Evolutionary conservation across 352 stramenopile species (phyloP), one percentile per base, ranked within the genome.

Genomic region (Phytopythium montanum): DNA sequence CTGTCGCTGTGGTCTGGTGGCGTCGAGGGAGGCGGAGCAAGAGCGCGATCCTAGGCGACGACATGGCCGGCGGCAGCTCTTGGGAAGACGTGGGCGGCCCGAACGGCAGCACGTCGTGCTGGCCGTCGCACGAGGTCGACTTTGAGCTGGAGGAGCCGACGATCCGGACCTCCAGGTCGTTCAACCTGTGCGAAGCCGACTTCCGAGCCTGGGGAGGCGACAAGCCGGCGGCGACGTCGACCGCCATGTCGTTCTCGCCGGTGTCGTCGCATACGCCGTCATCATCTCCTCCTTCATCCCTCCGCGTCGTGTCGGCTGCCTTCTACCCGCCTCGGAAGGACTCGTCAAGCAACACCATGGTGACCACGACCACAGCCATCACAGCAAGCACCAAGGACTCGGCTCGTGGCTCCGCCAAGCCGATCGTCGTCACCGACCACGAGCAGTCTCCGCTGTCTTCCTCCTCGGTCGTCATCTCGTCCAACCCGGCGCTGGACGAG

Each of bases 91-190:
- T 21, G 23, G 4, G 23, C 25, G 45, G n/a, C 9, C 44, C 19
- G 26, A 26, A 50, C 23, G 5, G 12, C 23, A 6, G 23, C 45
- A 31, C 4, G 4, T 31, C 25, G 45, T n/a, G 45, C 45, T 26
- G 45, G 12, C 45, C 21, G 23, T 25, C 62, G 38, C 61, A 70
- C 25, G 59, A 68, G 23, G 53, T 73, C 21, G 62, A 73, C 54
- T 73, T 73, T 38, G 63, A 62, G 26, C 66, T 73, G 12, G 62
- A 70, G 31, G 39, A 33, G 7, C 56, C 61, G 19, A 36, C 31
- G 2, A 52, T 31, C 13, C n/a, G 45, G 23, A 26, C 13, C 23
- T 52, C 45, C 5, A 4, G 45, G 45, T 34, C 45, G 45, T 52
- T 52, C 10, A 31, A 34, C 18, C 13, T 52, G 4, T 25, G 45